phyloP scores from a whole-genome alignment of 495 filamentous ascomycete genomes.

The Neurospora sp. region DNA sequence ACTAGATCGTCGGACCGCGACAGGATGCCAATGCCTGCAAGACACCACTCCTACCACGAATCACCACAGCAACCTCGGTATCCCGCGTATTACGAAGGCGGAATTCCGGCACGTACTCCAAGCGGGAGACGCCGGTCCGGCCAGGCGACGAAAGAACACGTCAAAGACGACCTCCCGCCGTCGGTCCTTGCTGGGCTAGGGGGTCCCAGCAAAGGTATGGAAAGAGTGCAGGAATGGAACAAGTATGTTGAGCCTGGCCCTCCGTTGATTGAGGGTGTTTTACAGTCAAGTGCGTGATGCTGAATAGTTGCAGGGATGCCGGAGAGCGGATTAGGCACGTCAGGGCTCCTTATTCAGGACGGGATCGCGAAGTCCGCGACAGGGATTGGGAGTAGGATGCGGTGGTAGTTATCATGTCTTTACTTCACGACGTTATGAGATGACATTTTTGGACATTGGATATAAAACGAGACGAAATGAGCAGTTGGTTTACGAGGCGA shows the following conservation, averaged over 20 bases:
- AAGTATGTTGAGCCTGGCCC: slow-evolving; percentile 33
- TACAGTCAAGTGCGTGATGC: not conserved
- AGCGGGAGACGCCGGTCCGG: slow-evolving; percentile 15
- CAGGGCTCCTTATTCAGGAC: not conserved
- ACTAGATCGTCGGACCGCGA: not conserved
- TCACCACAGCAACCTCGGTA: not conserved
- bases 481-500: not conserved
- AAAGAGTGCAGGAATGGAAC: slow-evolving; percentile 37
- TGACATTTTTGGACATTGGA: not conserved
- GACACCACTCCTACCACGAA: slow-evolving; percentile 1
- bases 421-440: not conserved
- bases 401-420: not conserved
- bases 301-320: not conserved
- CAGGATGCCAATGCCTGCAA: slow-evolving; percentile 4
- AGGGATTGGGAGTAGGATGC: not conserved
- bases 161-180: slow-evolving; percentile 20
- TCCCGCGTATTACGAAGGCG: not conserved
- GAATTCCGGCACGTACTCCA: slow-evolving; percentile 13
- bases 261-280: slow-evolving; percentile 12
- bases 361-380: not conserved
- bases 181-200: slow-evolving; percentile 36
- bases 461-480: not conserved
- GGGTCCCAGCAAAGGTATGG: slow-evolving; percentile 33
- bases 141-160: slow-evolving; percentile 15
- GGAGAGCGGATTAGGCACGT: not conserved